A percentile compares a stretch with the other conserved stretches of the same genome.
phyloP scores from a whole-genome alignment of 768 basidiomycete genomes.

The Arthromyces matolae region DNA sequence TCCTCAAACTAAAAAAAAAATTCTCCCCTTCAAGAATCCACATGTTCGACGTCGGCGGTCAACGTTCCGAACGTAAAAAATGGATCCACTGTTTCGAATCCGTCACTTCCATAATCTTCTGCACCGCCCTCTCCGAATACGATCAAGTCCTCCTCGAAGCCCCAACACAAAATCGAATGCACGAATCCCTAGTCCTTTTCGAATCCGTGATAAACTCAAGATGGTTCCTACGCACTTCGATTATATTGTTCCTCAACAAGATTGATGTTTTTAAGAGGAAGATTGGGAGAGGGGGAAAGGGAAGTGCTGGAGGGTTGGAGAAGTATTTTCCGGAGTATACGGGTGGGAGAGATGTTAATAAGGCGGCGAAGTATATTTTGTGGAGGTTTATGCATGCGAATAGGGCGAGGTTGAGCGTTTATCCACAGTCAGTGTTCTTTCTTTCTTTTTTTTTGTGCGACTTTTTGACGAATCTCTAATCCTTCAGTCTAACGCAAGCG shows the following conservation, averaged over 20 bases:
- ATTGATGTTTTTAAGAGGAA: conserved; percentile 93
- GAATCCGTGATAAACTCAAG: conserved; percentile 84
- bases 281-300: conserved; percentile 74
- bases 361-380: conserved; percentile 90
- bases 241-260: conserved; percentile 92
- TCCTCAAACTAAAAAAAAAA: too few species aligned
- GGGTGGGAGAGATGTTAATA: conserved; percentile 86
- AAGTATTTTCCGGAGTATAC: conserved; percentile 86
- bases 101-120: conserved; percentile 59
- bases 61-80: conserved; percentile 79
- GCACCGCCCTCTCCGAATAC: conserved; percentile 67
- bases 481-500: conserved; percentile 16
- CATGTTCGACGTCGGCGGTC: conserved; percentile 81
- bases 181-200: conserved; percentile 86
- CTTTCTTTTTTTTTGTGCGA: background rate
- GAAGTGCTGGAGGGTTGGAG: conserved; percentile 72
- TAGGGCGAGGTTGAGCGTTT: conserved; percentile 80
- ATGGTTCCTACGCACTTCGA: conserved; percentile 90
- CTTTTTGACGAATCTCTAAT: background rate
- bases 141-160: conserved; percentile 69
- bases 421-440: conserved; percentile 72
- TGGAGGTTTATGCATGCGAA: conserved; percentile 96
- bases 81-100: conserved; percentile 56
- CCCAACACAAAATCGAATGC: conserved; percentile 76
- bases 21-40: conserved; percentile 47